Percentiles rank a stretch among this genome's conserved stretches.
These are phyloP conservation scores for Antrodiella citrinella DNA, from an alignment of 768 basidiomycete species.

Conservation along the genomic window DNA sequence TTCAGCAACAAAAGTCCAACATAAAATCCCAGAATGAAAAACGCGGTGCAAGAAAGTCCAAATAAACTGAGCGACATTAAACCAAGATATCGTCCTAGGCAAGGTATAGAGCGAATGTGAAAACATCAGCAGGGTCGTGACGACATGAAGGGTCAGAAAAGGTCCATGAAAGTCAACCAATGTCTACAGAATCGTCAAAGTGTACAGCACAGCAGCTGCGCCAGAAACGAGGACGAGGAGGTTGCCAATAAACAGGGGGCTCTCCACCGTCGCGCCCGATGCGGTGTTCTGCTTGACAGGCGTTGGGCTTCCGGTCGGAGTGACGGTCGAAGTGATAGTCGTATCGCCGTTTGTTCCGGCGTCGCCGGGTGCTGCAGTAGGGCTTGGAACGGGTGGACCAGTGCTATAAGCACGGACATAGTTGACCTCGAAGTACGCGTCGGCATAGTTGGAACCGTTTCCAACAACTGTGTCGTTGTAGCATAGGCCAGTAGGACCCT, in stretches of 20 bases:
- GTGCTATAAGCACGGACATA: constrained; percentile 55
- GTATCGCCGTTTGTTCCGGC: too few species aligned
- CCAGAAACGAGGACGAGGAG: background rate
- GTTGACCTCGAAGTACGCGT: constrained; percentile 61
- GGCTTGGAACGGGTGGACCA: constrained; percentile 12
- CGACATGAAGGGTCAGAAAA: background rate
- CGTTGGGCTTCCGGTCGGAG: background rate
- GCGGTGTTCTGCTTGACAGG: background rate
- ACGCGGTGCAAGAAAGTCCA: background rate
- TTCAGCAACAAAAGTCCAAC: background rate
- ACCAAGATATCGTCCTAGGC: background rate
- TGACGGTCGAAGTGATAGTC: background rate
- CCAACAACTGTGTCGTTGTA: constrained; percentile 51
- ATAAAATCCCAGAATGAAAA: too few species aligned
- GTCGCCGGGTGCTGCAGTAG: constrained; percentile 10
- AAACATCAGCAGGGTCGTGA: background rate
- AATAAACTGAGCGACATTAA: too few species aligned
- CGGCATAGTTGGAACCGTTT: constrained; percentile 43
- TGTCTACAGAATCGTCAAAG: background rate
- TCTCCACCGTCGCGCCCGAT: background rate
- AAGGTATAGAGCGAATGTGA: background rate
- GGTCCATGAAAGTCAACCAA: background rate
- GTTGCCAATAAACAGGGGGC: background rate
- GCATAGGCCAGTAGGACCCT: constrained; percentile 31
- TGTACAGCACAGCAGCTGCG: background rate